These are phyloP conservation scores for Pichia sp. DNA, from an alignment of 1,139 yeast genomes.

Conservation along the genomic window DNA sequence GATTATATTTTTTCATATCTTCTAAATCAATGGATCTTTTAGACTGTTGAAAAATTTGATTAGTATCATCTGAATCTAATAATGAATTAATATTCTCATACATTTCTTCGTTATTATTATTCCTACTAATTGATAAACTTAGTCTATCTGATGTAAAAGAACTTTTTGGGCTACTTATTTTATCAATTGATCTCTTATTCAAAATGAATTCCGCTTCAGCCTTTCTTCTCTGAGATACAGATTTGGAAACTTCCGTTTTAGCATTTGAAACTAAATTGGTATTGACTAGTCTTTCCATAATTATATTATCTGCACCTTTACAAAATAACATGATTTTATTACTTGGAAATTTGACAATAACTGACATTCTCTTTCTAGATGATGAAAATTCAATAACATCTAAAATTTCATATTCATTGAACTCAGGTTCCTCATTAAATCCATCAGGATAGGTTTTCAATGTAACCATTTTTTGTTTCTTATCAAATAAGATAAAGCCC, in stretches of 20 bases:
- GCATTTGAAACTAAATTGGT: conserved; percentile 54
- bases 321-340: conserved; percentile 72
- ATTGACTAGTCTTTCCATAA: conserved; percentile 64
- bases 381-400: conserved; percentile 84
- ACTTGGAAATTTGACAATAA: conserved; percentile 74
- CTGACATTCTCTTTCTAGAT: conserved; percentile 88
- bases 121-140: conserved; percentile 3
- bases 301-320: conserved; percentile 96
- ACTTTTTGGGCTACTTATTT: conserved; percentile 4
- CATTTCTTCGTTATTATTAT: conserved; percentile 1
- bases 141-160: conserved; percentile 5
- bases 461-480: conserved; percentile 51
- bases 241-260: conserved; percentile 55
- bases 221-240: conserved; percentile 58
- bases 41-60: conserved; percentile 52
- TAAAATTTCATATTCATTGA: conserved; percentile 65
- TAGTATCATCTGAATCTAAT: conserved; percentile 51
- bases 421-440: conserved; percentile 53
- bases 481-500: conserved; percentile 75
- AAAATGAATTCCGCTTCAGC: conserved; percentile 78
- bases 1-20: conserved; percentile 50
- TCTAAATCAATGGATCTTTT: conserved; percentile 59
- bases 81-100: conserved; percentile 14
- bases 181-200: conserved; percentile 33
- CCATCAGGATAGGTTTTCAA: conserved; percentile 82